Evolutionary conservation across 1,284 basidiomycete genomes (phyloP), one percentile per base, ranked within the genome.

Genomic region (Pulchroboletus neoregius): DNA sequence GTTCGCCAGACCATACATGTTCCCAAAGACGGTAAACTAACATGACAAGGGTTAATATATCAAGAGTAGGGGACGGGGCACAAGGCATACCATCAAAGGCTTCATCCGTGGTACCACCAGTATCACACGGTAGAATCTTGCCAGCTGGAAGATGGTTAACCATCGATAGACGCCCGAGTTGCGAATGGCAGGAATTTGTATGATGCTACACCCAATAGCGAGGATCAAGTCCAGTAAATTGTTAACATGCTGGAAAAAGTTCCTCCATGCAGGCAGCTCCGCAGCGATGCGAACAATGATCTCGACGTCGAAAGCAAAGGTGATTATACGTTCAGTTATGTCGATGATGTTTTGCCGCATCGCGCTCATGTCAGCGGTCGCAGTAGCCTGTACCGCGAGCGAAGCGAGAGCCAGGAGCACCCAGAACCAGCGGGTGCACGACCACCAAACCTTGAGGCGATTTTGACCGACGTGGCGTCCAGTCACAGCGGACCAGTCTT

Each of bases 41-140:
- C 45, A 37, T 15, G 41, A 60, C 27, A 20, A 2, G 20, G 54
- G 23, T 49, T 16, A 37, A n/a, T 15, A 51, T 30, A 42, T 41
- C 12, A 37, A 38, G 47, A 20, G 16, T 13, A 40, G 42, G 18
- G 24, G 4, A 34, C 10, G n/a, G 18, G 15, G 24, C 23, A 24
- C 30, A 49, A 46, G 43, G 53, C 82, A 49, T 52, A 91, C 87
- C 67, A 93, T 65, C 39, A 92, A 68, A 4, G 83, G 82, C 50
- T 79, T 81, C 88, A 94, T 94, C 46, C 90, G 75, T 2, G 93
- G 93, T 12, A 95, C 79, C 36, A 85, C 87, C 35, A 97, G 67
- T 58, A 98, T 94, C 27, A 98, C 91, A 2, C 95, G 78, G 67
- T 99, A 98, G 72, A 97, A 98, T 54, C 95, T 76, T 51, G 79